These are phyloP conservation scores for Hydnum rufescens DNA, from an alignment of 768 basidiomycete genomes.

Conservation along the genomic window DNA sequence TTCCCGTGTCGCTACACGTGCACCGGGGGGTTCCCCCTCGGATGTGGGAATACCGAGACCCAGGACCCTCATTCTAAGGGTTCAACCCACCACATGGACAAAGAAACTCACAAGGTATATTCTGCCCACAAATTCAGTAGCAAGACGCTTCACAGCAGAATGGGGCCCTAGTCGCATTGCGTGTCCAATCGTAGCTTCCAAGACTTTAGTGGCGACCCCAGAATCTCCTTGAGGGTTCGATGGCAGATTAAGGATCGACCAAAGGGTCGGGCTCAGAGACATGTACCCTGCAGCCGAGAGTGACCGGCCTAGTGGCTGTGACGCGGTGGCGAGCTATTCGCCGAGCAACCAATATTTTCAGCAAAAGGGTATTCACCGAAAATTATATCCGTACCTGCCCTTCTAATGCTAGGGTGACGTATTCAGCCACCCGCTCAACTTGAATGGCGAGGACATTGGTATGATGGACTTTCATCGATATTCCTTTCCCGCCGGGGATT, in stretches of 20 bases:
- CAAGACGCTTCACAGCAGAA: constrained; percentile 41
- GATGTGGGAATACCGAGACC: too few species aligned
- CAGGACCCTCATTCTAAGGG: too few species aligned
- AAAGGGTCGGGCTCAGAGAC: constrained; percentile 55
- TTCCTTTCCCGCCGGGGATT: background rate
- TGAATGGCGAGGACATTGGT: background rate
- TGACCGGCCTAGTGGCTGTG: constrained; percentile 11
- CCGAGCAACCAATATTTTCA: background rate
- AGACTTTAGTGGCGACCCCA: constrained; percentile 16
- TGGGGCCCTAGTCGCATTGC: constrained; percentile 36
- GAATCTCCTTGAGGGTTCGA: constrained; percentile 15
- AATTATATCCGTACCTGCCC: constrained; percentile 8
- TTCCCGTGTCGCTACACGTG: too few species aligned
- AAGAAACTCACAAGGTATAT: constrained; percentile 38
- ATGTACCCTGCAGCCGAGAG: constrained; percentile 39
- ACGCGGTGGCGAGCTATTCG: background rate
- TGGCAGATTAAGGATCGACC: constrained; percentile 39
- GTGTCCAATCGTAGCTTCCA: constrained; percentile 41
- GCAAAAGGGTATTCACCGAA: background rate
- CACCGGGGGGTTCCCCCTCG: too few species aligned
- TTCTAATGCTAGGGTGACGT: constrained; percentile 8
- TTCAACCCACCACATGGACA: background rate
- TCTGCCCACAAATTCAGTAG: constrained; percentile 56
- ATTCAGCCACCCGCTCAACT: constrained; percentile 9
- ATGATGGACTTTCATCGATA: background rate